These are phyloP conservation scores for Boletus subparvulus DNA, from an alignment of 768 basidiomycete species.

Conservation along the genomic window DNA sequence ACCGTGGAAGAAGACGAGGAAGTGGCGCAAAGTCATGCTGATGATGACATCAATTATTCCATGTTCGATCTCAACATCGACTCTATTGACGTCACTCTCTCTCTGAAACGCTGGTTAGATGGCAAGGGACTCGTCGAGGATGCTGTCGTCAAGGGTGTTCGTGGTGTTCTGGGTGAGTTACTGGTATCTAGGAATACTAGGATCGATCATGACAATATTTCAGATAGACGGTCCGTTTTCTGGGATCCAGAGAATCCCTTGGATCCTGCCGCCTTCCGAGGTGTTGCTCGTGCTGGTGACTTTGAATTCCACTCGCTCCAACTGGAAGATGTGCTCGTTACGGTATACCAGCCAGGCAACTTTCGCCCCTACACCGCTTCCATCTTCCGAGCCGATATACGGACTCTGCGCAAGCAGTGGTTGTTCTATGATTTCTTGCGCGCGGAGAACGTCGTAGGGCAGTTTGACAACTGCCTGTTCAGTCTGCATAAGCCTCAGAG, in stretches of 20 bases:
- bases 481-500: slow-evolving; percentile 96
- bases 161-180: slow-evolving; percentile 81
- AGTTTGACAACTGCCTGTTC: slow-evolving; percentile 96
- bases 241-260: slow-evolving; percentile 84
- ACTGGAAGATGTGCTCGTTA: slow-evolving; percentile 90
- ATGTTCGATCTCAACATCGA: slow-evolving; percentile 94
- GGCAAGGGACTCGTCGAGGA: slow-evolving; percentile 92
- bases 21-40: slow-evolving; percentile 27
- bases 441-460: slow-evolving; percentile 94
- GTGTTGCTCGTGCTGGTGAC: slow-evolving; percentile 71
- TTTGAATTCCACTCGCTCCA: slow-evolving; percentile 90
- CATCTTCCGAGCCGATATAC: slow-evolving; percentile 90
- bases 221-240: slow-evolving; percentile 83
- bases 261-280: slow-evolving; percentile 80
- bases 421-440: slow-evolving; percentile 88
- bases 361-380: slow-evolving; percentile 92
- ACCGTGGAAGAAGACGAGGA: slow-evolving; percentile 61
- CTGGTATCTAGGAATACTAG: neutral
- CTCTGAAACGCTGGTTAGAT: slow-evolving; percentile 89
- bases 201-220: neutral
- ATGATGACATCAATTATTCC: slow-evolving; percentile 72
- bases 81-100: slow-evolving; percentile 92
- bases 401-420: slow-evolving; percentile 87
- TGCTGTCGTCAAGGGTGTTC: slow-evolving; percentile 90
- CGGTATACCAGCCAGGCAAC: slow-evolving; percentile 88